Base-by-base conservation (phyloP, 371 early-diverging fungal genomes). In the Circinella umbellata region DNA sequence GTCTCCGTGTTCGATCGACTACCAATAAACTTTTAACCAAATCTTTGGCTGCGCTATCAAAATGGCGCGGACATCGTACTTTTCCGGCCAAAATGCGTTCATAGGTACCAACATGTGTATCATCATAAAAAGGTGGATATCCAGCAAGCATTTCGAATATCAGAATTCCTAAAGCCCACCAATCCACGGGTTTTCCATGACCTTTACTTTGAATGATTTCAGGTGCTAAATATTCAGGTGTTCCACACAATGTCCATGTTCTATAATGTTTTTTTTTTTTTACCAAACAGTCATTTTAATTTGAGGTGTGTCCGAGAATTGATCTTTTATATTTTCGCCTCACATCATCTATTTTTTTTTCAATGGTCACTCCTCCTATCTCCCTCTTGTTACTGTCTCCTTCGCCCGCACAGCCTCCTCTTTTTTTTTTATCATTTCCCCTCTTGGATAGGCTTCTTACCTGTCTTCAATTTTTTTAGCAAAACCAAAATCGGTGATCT, bases 401-500 rank as follows among this genome's bases (percentile, higher is more conserved):
- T 42, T 42, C 42, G 3, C 11, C 42, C 42, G 2, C 27, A 27
- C 27, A 27, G 2, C 2, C 42, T 42, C 11, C 11, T 42, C 42
- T 42, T 42, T 42, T 42, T 11, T 11, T 42, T 42, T 42, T 9
- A 42, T 42, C 9, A 9, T 42, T 42, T 42, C 11, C 42, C 42
- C 11, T 42, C 11, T 42, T 42, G 27, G 27, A 27, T 42, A 42
- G 3, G 0, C 11, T 42, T 42, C 57, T 57, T 57, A 57, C 57
- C 93, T 83, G 67, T 90, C 91, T 3, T 82, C 72, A 39, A 94
- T 89, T 42, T 86, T 82, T 76, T 98, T 99, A 38, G 99, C 98
- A 89, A 99, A 99, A 3, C 99, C 99, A 88, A 99, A 99, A 83
- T 99, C 99, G 4, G 99, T 95, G 61, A 99, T 94, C 81, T 98